Base-by-base conservation (phyloP, 345 rosid species). In the Brassica nigra region DNA sequence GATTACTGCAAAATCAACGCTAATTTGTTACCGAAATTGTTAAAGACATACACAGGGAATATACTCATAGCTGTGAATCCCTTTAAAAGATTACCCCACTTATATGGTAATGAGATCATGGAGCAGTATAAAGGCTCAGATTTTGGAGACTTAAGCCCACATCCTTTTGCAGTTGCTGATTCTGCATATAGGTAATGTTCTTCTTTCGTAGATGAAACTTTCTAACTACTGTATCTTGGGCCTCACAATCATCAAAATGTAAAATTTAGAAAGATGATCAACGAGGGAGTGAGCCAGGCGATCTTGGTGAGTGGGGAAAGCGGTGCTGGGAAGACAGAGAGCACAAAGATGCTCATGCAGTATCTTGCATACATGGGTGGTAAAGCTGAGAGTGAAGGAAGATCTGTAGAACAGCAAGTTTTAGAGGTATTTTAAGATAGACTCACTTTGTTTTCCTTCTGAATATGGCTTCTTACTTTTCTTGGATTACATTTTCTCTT, bases 321-420 rank as follows among this genome's bases (percentile, higher is more conserved):
- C 69, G 99, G 99, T 74, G 99, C 98, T 31, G 99, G 99, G 82
- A 95, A 95, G 88, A 93, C 99, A 49, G 99, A 95, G 88, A 91
- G 95, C 87, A 95, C 99, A 62, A 95, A 95, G 84, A 88, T 88
- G 93, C 96, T 95, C 71, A 95, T 95, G 99, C 85, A 80, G 0
- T 95, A 93, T 83, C 97, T 95, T 80, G 99, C 99, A 55, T 89
- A 86, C 79, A 91, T 95, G 99, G 99, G 99, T 78, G 99, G 98
- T 70, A 90, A 89, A 89, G 84, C 87, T 77, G 91, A 78, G 81
- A 73, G 82, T 66, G 98, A 90, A 84, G 98, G 92, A 33, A 77
- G 88, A 72, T 89, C 90, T 70, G 99, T 95, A 72, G 99, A 95
- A 81, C 98, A 95, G 81, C 87, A 95, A 84, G 99, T 93, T 82